Conservation (phyloP, 352 stramenopile genomes). For the Globisporangium sylvaticum region DNA sequence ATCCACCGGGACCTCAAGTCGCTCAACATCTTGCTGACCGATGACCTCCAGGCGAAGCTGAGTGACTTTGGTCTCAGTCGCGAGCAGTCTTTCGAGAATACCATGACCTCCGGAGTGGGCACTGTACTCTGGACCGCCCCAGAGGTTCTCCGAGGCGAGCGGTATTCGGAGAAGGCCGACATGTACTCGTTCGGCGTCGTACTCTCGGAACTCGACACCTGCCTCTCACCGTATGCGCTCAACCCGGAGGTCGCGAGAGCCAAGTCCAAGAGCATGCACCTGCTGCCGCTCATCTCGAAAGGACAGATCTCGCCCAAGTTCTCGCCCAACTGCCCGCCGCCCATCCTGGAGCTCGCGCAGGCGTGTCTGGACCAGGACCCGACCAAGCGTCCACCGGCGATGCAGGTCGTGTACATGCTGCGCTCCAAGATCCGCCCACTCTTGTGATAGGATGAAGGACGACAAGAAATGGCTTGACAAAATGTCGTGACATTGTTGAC, state of each 20-base stretch:
- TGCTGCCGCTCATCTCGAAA: conserved; percentile 27
- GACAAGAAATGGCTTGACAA: neutral
- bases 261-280: conserved; percentile 24
- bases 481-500: neutral
- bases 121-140: conserved; percentile 47
- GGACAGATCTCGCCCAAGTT: conserved; percentile 32
- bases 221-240: conserved; percentile 23
- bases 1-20: conserved; percentile 64
- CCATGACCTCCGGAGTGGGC: conserved; percentile 35
- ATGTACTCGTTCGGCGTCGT: conserved; percentile 88
- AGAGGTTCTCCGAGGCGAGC: conserved; percentile 39
- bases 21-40: conserved; percentile 44
- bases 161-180: conserved; percentile 59
- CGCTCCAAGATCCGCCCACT: conserved; percentile 36
- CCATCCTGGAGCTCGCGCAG: conserved; percentile 30
- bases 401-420: conserved; percentile 44
- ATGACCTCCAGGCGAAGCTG: conserved; percentile 35
- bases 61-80: conserved; percentile 45
- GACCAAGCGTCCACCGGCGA: conserved; percentile 32
- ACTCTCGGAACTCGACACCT: conserved; percentile 68
- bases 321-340: conserved; percentile 27
- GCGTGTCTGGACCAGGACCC: conserved; percentile 37
- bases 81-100: conserved; percentile 32
- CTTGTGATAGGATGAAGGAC: conserved; percentile 14
- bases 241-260: neutral